Evolutionary conservation across 2,329 filamentous ascomycete genomes (phyloP), one percentile per base, ranked within the genome.

Genomic region (Claviceps maximensis): DNA sequence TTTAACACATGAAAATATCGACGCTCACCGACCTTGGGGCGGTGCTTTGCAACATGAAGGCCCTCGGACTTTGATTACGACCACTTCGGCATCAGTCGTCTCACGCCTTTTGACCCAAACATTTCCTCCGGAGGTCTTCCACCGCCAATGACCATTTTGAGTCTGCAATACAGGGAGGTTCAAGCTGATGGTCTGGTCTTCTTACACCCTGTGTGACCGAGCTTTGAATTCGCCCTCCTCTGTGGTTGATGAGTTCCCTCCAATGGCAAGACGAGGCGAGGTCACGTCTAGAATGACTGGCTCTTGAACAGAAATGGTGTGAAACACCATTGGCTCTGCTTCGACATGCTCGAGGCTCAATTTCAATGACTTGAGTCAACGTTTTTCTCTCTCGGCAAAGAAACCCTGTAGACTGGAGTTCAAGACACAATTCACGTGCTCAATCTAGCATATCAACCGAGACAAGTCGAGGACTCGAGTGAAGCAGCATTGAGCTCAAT

Each of bases 11-110:
- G 52, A 13, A 25, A 44, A 4, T 21, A 12, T 42, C 19, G 52
- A 54, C 50, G 52, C 55, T 55, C 41, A 52, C 46, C 49, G 52
- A 53, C 46, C 42, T 47, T 57, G 58, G 59, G 59, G 56, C 58
- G 58, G 53, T 55, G 53, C 27, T 29, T 47, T 47, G 21, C 42
- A 17, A 31, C n/a, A n/a, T n/a, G n/a, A 9, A 9, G 10, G 7
- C 29, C 29, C 29, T 9, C 10, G 29, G 29, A 31, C 29, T 9
- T 31, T 31, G 29, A 31, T 31, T 31, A 31, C 29, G 29, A 31
- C n/a, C n/a, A n/a, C n/a, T n/a, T n/a, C n/a, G n/a, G n/a, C n/a
- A n/a, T n/a, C n/a, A n/a, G n/a, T n/a, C n/a, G n/a, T n/a, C n/a
- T n/a, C n/a, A n/a, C n/a, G n/a, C n/a, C n/a, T n/a, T n/a, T n/a